Conservation (phyloP, 106 monocot genomes). For the Dioscorea dumetorum region DNA sequence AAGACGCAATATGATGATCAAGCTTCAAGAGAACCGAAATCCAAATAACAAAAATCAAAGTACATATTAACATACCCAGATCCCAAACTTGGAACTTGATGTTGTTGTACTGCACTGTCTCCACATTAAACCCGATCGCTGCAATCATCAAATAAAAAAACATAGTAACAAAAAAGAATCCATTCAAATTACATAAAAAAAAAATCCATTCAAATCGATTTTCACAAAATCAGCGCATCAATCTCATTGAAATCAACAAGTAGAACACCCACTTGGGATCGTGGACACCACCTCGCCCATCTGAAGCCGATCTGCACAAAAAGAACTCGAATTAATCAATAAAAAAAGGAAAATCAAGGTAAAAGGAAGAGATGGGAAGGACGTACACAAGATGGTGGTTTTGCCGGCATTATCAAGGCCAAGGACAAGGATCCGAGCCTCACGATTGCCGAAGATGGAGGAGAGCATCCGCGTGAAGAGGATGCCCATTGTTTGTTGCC, state of each 20-base stretch:
- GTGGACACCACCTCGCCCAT: slow-evolving; percentile 99
- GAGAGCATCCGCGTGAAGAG: slow-evolving; percentile 87
- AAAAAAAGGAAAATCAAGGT: background rate
- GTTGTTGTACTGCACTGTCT: slow-evolving; percentile 97
- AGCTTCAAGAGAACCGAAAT: background rate
- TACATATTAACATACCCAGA: slow-evolving; percentile 53
- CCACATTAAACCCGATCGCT: slow-evolving; percentile 99
- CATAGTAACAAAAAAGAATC: too few relatives aligned
- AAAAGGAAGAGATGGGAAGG: background rate
- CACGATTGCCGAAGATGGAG: slow-evolving; percentile 86
- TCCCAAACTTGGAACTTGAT: slow-evolving; percentile 99
- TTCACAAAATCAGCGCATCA: too few relatives aligned
- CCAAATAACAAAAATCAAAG: too few relatives aligned
- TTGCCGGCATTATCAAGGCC: slow-evolving; percentile 99
- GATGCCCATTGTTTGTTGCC: slow-evolving; percentile 60
- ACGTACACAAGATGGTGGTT: slow-evolving; percentile 87
- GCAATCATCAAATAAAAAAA: background rate
- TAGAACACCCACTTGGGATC: slow-evolving; percentile 69
- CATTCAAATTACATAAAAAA: too few relatives aligned
- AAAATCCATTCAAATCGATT: too few relatives aligned
- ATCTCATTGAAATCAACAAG: background rate
- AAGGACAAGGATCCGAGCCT: slow-evolving; percentile 98
- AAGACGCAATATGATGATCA: background rate
- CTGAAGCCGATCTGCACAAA: slow-evolving; percentile 80
- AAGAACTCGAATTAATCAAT: background rate